Evolutionary conservation across 2,329 filamentous ascomycete species (phyloP).

Genomic region (Curvularia lunata): DNA sequence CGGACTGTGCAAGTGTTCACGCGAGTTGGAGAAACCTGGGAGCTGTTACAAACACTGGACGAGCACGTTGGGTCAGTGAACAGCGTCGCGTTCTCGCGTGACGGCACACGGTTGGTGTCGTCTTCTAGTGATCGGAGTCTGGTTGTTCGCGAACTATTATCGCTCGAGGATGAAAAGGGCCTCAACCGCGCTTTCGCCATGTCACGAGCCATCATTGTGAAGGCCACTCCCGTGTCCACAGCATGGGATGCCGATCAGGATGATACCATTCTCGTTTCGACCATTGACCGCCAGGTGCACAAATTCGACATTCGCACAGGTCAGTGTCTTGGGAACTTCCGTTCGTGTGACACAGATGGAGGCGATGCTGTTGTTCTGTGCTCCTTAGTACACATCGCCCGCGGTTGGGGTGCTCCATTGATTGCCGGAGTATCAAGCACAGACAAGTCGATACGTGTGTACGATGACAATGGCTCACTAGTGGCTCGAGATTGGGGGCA

Average conservation of each 20-base stretch:
- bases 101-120: conserved; percentile 76
- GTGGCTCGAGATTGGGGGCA: conserved; percentile 93
- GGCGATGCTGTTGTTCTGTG: conserved; percentile 84
- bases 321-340: conserved; percentile 75
- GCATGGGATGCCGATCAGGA: conserved; percentile 68
- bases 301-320: conserved; percentile 70
- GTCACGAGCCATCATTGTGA: conserved; percentile 77
- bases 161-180: conserved; percentile 65
- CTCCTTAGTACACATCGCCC: conserved; percentile 69
- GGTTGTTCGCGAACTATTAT: conserved; percentile 79
- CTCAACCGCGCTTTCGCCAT: conserved; percentile 78
- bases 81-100: conserved; percentile 74
- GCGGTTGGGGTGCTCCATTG: conserved; percentile 66
- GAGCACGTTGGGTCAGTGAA: conserved; percentile 90
- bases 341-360: conserved; percentile 79
- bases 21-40: conserved; percentile 64
- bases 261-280: conserved; percentile 63
- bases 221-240: conserved; percentile 87
- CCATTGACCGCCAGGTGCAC: conserved; percentile 66
- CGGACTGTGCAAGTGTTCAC: conserved; percentile 92
- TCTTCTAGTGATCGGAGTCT: conserved; percentile 84
- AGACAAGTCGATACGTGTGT: conserved; percentile 92
- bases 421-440: conserved; percentile 90
- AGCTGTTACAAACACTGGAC: conserved; percentile 86
- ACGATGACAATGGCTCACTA: conserved; percentile 80